Conservation (phyloP, 83 land plant genomes). For the Diphasiastrum complanatum region DNA sequence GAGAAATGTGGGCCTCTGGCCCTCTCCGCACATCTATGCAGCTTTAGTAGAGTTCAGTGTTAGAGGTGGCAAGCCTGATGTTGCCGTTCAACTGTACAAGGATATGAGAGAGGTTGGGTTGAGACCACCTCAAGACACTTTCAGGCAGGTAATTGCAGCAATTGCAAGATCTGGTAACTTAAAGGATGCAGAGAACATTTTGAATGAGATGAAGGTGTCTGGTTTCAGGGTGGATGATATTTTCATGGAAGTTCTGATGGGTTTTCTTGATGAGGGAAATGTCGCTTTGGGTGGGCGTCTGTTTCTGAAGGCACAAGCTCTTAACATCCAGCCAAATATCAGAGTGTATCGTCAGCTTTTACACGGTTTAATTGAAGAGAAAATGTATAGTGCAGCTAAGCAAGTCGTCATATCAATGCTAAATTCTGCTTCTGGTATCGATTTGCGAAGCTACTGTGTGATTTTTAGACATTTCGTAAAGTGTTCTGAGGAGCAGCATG, state of each 20-base stretch:
- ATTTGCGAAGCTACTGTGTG: slow-evolving; percentile 58
- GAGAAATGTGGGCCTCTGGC: slow-evolving; percentile 74
- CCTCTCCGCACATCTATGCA: slow-evolving; percentile 63
- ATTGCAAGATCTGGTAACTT: slow-evolving; percentile 59
- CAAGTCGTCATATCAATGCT: slow-evolving; percentile 57
- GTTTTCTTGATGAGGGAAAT: slow-evolving; percentile 65
- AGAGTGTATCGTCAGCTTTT: slow-evolving; percentile 59
- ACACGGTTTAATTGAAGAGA: slow-evolving; percentile 60
- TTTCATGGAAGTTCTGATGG: slow-evolving; percentile 75
- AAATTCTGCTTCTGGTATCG: slow-evolving; percentile 48
- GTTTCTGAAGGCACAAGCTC: slow-evolving; percentile 50
- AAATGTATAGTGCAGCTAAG: slow-evolving; percentile 54
- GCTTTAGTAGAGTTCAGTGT: slow-evolving; percentile 61
- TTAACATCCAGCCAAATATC: slow-evolving; percentile 62
- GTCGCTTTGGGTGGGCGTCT: slow-evolving; percentile 54
- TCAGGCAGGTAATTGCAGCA: slow-evolving; percentile 48
- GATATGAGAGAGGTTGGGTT: slow-evolving; percentile 73
- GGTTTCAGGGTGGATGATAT: slow-evolving; percentile 57
- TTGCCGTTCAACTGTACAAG: slow-evolving; percentile 64
- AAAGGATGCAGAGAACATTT: slow-evolving; percentile 64
- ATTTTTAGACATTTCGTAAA: slow-evolving; percentile 59
- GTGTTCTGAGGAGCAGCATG: slow-evolving; percentile 59
- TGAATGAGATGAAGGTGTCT: slow-evolving; percentile 68
- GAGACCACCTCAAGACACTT: slow-evolving; percentile 55
- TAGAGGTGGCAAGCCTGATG: slow-evolving; percentile 52